Conservation (phyloP, 805 yeast genomes). For the Torulaspora quercuum region DNA sequence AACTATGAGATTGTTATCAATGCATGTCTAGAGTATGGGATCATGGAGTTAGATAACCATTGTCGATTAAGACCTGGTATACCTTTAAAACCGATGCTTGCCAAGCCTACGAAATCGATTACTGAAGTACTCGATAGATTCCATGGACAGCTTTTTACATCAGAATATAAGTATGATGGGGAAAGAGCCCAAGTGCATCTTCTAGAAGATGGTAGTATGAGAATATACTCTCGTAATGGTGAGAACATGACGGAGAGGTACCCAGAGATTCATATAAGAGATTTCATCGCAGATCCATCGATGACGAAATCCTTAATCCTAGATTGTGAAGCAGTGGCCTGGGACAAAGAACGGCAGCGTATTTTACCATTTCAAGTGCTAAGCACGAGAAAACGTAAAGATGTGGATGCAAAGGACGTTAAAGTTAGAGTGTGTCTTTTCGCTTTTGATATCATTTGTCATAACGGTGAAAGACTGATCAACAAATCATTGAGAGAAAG, state of each 20-base stretch:
- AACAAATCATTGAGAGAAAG: constrained; percentile 67
- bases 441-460: constrained; percentile 81
- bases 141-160: constrained; percentile 79
- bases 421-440: constrained; percentile 89
- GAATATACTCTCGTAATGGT: constrained; percentile 87
- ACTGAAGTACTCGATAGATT: constrained; percentile 90
- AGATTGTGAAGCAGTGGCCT: constrained; percentile 97
- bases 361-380: constrained; percentile 91
- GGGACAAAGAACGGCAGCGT: constrained; percentile 75
- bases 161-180: constrained; percentile 97
- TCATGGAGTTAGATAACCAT: constrained; percentile 58
- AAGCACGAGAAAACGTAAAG: constrained; percentile 91
- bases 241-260: constrained; percentile 96
- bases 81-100: constrained; percentile 96
- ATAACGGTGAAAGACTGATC: constrained; percentile 69
- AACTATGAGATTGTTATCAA: constrained; percentile 78
- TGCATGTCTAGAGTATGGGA: constrained; percentile 63
- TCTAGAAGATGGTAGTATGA: constrained; percentile 58
- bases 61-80: constrained; percentile 85
- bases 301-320: constrained; percentile 60
- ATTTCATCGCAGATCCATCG: constrained; percentile 43
- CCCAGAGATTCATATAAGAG: constrained; percentile 80
- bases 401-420: constrained; percentile 80
- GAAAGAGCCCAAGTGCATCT: constrained; percentile 95
- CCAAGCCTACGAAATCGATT: constrained; percentile 93